A percentile compares a stretch with the other conserved stretches of the same genome.
Conservation (phyloP, 805 yeast genomes). For the Pichia scutulata region DNA sequence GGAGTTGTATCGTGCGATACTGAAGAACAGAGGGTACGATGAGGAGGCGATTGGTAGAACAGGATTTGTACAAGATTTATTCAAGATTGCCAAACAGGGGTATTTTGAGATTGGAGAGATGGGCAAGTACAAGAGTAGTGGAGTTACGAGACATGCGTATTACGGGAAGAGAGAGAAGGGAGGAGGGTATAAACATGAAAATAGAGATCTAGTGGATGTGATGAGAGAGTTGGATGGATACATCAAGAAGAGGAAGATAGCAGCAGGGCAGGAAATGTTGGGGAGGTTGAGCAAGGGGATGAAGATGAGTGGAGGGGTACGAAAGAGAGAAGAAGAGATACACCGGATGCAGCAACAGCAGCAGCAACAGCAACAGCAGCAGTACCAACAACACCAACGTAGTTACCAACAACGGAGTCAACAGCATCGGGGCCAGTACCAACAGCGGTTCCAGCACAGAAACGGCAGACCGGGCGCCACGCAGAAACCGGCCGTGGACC, state of each 20-base stretch:
- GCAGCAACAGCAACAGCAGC: conserved; percentile 33
- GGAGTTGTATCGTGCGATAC: conserved; percentile 12
- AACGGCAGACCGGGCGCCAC: too few relatives aligned
- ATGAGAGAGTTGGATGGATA: conserved; percentile 14
- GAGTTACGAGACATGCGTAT: not conserved
- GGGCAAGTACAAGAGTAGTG: not conserved
- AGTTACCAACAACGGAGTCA: too few relatives aligned
- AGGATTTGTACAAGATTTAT: conserved; percentile 17
- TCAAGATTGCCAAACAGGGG: conserved; percentile 19
- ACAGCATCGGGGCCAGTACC: conserved; percentile 29
- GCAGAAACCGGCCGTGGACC: not conserved
- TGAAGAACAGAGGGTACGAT: conserved; percentile 17
- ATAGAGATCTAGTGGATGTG: conserved; percentile 11
- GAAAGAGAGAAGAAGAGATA: not conserved
- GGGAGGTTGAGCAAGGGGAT: conserved; percentile 29
- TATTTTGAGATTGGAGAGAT: conserved; percentile 12
- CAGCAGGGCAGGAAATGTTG: conserved; percentile 34
- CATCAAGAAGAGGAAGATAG: conserved; percentile 20
- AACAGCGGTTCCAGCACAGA: conserved; percentile 20
- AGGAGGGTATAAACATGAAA: too few relatives aligned
- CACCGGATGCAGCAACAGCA: conserved; percentile 5
- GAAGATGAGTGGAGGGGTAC: conserved; percentile 26
- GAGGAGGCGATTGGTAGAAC: conserved; percentile 18
- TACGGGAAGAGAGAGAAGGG: not conserved
- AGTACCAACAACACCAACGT: not conserved